phyloP scores from a whole-genome alignment of 768 basidiomycete species.

The Russula ochroleuca region DNA sequence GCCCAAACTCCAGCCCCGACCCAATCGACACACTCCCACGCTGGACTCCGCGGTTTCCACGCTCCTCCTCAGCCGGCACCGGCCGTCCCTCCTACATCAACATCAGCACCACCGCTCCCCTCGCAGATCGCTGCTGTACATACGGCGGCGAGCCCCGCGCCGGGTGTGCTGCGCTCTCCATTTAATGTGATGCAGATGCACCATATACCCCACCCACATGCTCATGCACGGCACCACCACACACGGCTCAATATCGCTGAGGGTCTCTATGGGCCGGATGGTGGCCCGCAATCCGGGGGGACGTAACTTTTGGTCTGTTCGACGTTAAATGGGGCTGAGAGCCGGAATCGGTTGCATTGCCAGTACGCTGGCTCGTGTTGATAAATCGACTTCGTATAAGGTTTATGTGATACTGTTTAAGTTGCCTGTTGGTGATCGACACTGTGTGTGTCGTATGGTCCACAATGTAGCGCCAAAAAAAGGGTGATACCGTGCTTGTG shows the following conservation, averaged over 20 bases:
- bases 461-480: background rate
- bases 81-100: constrained; percentile 8
- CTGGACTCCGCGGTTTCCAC: constrained; percentile 19
- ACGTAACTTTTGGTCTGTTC: background rate
- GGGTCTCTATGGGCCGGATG: constrained; percentile 29
- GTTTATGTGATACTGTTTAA: constrained; percentile 2
- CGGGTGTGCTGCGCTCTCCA: constrained; percentile 49
- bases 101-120: constrained; percentile 13
- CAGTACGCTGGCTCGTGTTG: constrained; percentile 1
- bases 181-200: constrained; percentile 64
- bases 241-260: constrained; percentile 42
- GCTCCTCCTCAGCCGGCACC: constrained; percentile 8
- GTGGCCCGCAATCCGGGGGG: constrained; percentile 3
- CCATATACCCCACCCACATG: constrained; percentile 76
- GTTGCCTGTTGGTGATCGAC: background rate
- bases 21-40: constrained; percentile 18
- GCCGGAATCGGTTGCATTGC: background rate
- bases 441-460: background rate
- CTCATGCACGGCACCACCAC: constrained; percentile 70
- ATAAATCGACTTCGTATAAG: background rate
- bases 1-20: constrained; percentile 4
- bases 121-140: constrained; percentile 12
- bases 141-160: constrained; percentile 12
- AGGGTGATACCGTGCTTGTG: background rate
- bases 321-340: background rate